Evolutionary conservation across 768 basidiomycete species (phyloP).

Genomic region (Suillus subluteus): DNA sequence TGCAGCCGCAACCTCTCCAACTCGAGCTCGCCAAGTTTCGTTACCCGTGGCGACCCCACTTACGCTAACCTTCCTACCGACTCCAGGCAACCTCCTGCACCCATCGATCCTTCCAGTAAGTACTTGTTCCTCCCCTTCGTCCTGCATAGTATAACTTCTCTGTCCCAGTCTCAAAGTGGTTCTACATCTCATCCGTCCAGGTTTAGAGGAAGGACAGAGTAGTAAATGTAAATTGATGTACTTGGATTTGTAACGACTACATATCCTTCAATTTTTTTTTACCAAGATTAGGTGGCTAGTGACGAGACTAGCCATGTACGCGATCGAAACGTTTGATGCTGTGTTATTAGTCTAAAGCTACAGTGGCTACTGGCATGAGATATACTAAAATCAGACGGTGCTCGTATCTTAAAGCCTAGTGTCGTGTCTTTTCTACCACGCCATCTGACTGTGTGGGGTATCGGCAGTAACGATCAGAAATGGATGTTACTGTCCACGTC

Average conservation of each 20-base stretch:
- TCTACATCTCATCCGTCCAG: slow-evolving; percentile 90
- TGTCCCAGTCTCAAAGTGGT: slow-evolving; percentile 81
- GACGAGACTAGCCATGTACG: neutral
- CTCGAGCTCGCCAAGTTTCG: slow-evolving; percentile 72
- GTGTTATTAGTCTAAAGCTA: slow-evolving; percentile 23
- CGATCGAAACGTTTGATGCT: neutral
- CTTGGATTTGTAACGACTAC: neutral
- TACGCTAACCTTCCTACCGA: slow-evolving; percentile 75
- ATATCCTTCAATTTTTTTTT: neutral
- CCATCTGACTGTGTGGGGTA: slow-evolving; percentile 75
- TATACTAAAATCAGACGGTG: slow-evolving; percentile 21
- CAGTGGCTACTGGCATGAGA: slow-evolving; percentile 24
- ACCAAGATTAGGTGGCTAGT: neutral
- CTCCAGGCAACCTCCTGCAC: slow-evolving; percentile 82
- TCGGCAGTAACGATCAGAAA: slow-evolving; percentile 87
- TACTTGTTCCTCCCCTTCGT: slow-evolving; percentile 12
- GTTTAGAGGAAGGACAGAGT: slow-evolving; percentile 45
- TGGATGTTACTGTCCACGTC: slow-evolving; percentile 91
- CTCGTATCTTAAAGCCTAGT: slow-evolving; percentile 15
- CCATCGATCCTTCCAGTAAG: slow-evolving; percentile 90
- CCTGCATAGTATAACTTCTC: slow-evolving; percentile 17
- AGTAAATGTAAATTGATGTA: neutral
- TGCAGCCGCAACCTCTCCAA: slow-evolving; percentile 80
- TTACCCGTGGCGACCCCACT: slow-evolving; percentile 59
- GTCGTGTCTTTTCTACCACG: slow-evolving; percentile 38